A percentile compares a stretch with the other conserved stretches of the same genome.
phyloP scores from a whole-genome alignment of 1,284 basidiomycete genomes.

The Rhodotorula sp. region DNA sequence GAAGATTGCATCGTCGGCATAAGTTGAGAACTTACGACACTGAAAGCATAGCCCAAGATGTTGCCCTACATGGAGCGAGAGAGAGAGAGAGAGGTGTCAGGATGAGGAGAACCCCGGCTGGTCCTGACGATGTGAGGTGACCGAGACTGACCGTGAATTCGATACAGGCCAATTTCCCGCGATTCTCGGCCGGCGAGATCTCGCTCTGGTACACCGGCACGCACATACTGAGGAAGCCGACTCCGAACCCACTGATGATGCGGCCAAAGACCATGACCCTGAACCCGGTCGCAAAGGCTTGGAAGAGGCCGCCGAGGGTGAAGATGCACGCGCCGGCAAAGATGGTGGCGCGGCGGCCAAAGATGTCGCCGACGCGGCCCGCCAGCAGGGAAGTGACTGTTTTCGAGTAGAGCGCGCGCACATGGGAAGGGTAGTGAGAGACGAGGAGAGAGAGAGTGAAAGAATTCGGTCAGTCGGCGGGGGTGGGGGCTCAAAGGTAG shows the following conservation, averaged over 20 bases:
- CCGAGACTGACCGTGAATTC: conserved; percentile 77
- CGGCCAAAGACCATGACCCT: conserved; percentile 82
- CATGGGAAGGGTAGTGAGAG: background rate
- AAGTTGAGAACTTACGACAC: conserved; percentile 66
- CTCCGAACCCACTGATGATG: conserved; percentile 85
- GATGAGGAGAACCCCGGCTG: background rate
- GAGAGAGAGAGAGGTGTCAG: background rate
- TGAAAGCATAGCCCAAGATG: conserved; percentile 89
- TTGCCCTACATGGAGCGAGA: conserved; percentile 44
- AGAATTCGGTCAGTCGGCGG: background rate
- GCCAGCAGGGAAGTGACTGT: conserved; percentile 85
- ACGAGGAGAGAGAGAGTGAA: background rate
- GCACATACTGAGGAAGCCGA: conserved; percentile 89
- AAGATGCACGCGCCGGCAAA: conserved; percentile 84
- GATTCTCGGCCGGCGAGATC: conserved; percentile 86
- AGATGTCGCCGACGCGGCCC: conserved; percentile 79
- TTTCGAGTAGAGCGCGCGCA: background rate
- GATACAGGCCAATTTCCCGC: conserved; percentile 89
- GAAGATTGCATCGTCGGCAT: background rate
- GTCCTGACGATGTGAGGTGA: background rate
- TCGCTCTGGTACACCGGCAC: conserved; percentile 97
- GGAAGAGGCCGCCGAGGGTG: conserved; percentile 80
- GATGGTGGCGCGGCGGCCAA: conserved; percentile 83
- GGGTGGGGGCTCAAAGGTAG: conserved; percentile 59
- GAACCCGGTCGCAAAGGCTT: conserved; percentile 83